phyloP scores from a whole-genome alignment of 2,329 filamentous ascomycete species.

The Ophiocordyceps sinensis region DNA sequence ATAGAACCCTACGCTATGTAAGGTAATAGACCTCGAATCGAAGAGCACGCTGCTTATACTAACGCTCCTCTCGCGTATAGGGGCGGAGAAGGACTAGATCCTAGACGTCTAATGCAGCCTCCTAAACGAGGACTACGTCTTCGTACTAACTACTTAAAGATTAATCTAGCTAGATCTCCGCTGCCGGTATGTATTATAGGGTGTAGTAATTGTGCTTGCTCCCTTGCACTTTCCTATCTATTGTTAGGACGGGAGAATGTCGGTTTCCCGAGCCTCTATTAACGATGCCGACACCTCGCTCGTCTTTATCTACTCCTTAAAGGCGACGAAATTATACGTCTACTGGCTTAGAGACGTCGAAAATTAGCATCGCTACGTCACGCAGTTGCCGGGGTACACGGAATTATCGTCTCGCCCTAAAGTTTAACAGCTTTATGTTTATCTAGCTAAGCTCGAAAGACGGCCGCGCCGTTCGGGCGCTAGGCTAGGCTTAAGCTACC shows the following conservation, averaged over 20 bases:
- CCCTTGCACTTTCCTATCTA: constrained; percentile 15
- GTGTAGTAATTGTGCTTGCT: constrained; percentile 11
- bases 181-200: constrained; percentile 4
- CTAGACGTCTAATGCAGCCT: constrained; percentile 40
- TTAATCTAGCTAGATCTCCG: constrained; percentile 34
- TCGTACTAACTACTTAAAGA: constrained; percentile 41
- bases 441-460: constrained; percentile 10
- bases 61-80: constrained; percentile 11
- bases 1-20: constrained; percentile 22
- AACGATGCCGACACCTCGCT: constrained; percentile 10
- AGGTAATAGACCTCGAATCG: constrained; percentile 21
- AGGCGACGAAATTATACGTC: constrained; percentile 15
- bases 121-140: constrained; percentile 30
- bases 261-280: constrained; percentile 11
- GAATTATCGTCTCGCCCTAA: constrained; percentile 1
- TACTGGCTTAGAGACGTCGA: constrained; percentile 19
- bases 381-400: constrained; percentile 10
- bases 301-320: constrained; percentile 19
- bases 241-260: constrained; percentile 14
- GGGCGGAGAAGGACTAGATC: constrained; percentile 24
- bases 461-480: constrained; percentile 1
- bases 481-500: constrained; percentile 16
- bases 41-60: constrained; percentile 13
- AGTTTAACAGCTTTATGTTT: constrained; percentile 14
- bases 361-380: constrained; percentile 22